Evolutionary conservation across 768 basidiomycete genomes (phyloP).

Genomic region (Kwoniella newhampshirensis): DNA sequence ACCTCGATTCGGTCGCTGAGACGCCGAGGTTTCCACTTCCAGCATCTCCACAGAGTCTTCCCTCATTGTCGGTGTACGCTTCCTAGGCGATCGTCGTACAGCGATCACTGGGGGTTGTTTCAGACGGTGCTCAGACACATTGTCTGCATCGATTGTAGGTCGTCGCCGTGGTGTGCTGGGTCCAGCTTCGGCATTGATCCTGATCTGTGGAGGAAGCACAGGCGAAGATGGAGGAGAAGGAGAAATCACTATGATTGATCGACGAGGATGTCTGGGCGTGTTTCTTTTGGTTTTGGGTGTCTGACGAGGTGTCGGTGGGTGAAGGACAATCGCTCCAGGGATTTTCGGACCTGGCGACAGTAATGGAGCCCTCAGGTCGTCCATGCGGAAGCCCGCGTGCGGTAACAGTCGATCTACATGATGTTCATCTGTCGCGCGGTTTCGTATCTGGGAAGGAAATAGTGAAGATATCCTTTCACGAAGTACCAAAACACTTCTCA

Average conservation of each 20-base stretch:
- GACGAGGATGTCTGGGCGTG: conserved; percentile 4
- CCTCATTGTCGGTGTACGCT: background rate
- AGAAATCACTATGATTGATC: background rate
- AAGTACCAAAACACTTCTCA: background rate
- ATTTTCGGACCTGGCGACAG: conserved; percentile 7
- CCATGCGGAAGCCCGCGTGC: too few species aligned
- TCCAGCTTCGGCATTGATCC: background rate
- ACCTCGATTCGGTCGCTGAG: too few species aligned
- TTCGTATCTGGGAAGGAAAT: background rate
- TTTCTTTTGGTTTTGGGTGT: conserved; percentile 3
- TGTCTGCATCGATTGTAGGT: background rate
- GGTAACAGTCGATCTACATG: background rate
- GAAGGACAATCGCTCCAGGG: conserved; percentile 12
- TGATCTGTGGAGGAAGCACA: background rate
- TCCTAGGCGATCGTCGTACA: conserved; percentile 16
- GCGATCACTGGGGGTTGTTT: background rate
- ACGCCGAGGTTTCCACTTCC: conserved; percentile 4
- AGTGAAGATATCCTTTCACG: background rate
- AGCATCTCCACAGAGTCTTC: background rate
- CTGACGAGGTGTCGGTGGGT: conserved; percentile 5
- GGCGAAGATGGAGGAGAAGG: conserved; percentile 17
- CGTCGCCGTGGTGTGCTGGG: conserved; percentile 1
- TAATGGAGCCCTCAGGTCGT: background rate
- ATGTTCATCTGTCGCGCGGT: background rate
- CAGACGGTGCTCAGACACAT: background rate